These are phyloP conservation scores for Aspergillus steynii DNA, from an alignment of 495 filamentous ascomycete species.

Conservation along the genomic window DNA sequence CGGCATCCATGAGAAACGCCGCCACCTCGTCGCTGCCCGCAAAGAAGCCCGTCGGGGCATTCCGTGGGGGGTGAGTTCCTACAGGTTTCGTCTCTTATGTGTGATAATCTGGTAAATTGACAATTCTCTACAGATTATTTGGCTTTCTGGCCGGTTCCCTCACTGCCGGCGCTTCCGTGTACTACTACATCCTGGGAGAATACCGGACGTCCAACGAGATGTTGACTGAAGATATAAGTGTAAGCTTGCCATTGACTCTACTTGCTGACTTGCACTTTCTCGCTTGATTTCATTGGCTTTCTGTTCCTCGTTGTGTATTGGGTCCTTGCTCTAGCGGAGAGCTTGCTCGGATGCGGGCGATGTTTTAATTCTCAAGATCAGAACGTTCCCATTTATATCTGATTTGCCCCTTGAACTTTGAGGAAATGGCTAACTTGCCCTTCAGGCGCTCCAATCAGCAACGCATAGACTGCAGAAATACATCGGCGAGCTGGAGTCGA, in stretches of 20 bases:
- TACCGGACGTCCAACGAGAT: slow-evolving; percentile 93
- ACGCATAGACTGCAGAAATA: slow-evolving; percentile 84
- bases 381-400: not conserved
- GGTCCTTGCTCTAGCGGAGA: not conserved
- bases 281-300: not conserved
- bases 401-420: not conserved
- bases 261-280: slow-evolving; percentile 6
- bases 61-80: slow-evolving; percentile 80
- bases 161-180: slow-evolving; percentile 75
- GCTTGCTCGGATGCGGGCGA: not conserved
- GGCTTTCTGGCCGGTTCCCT: slow-evolving; percentile 90
- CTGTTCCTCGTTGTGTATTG: slow-evolving; percentile 10
- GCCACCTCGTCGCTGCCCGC: slow-evolving; percentile 54
- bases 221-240: slow-evolving; percentile 93
- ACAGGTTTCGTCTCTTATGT: not conserved
- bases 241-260: slow-evolving; percentile 51
- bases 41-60: slow-evolving; percentile 83
- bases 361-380: not conserved
- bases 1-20: slow-evolving; percentile 35
- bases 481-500: slow-evolving; percentile 77
- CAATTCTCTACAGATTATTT: slow-evolving; percentile 62
- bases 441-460: slow-evolving; percentile 81
- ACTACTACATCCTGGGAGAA: slow-evolving; percentile 89
- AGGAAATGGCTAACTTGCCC: slow-evolving; percentile 5
- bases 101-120: not conserved